Percentiles rank a stretch among this genome's conserved stretches.
phyloP scores from a whole-genome alignment of 768 basidiomycete species.

The Leucocoprinus birnbaumii region DNA sequence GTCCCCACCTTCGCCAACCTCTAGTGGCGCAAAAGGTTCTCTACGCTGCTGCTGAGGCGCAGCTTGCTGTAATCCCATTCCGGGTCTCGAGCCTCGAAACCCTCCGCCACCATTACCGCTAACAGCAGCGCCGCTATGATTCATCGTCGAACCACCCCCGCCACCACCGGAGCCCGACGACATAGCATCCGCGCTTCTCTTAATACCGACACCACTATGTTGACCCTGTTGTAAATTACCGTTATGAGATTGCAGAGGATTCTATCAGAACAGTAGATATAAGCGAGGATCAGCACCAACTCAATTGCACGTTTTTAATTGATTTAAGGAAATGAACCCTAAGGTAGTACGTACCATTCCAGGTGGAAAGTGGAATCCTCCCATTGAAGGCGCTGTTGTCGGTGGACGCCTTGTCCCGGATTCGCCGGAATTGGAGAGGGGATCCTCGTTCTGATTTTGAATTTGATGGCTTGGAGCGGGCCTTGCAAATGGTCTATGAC shows the following conservation, averaged over 20 bases:
- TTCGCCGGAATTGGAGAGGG: background rate
- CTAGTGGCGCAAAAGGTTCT: constrained; percentile 31
- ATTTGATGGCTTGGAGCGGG: constrained; percentile 10
- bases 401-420: constrained; percentile 18
- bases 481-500: constrained; percentile 15
- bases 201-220: constrained; percentile 23
- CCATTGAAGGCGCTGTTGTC: constrained; percentile 35
- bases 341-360: constrained; percentile 36
- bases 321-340: constrained; percentile 15
- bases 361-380: constrained; percentile 48
- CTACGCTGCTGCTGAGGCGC: constrained; percentile 13
- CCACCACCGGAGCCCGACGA: constrained; percentile 13
- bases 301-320: constrained; percentile 13
- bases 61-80: constrained; percentile 39
- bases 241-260: constrained; percentile 8
- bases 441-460: constrained; percentile 16
- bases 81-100: constrained; percentile 22
- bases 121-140: background rate
- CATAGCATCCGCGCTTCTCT: constrained; percentile 31
- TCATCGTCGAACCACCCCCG: constrained; percentile 5
- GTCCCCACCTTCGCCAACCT: constrained; percentile 36
- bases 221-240: constrained; percentile 6
- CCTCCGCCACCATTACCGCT: constrained; percentile 15
- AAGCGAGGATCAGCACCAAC: background rate
- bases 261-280: constrained; percentile 6